Evolutionary conservation across 2,329 filamentous ascomycete genomes (phyloP), one percentile per base, ranked within the genome.

Genomic region (Aspergillus sp.): DNA sequence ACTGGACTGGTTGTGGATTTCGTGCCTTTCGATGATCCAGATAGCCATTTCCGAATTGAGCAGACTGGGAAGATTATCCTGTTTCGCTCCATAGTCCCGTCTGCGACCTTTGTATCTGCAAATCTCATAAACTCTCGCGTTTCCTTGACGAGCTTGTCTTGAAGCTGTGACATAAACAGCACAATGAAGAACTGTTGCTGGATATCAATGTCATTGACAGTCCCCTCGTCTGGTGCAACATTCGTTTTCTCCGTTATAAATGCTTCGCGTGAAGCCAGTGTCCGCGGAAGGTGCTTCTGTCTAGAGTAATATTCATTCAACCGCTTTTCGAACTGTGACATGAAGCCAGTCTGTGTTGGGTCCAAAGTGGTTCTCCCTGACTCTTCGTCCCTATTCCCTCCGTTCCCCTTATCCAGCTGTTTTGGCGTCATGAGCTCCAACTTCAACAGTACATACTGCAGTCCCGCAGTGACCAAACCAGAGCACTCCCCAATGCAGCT

Each of bases 41-140:
- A 65, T 0, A 70, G 41, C 86, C 88, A 90, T 70, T 89, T 88
- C 59, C 77, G 81, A 45, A 90, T 66, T 1, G 86, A 82, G 45
- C 78, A 75, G 1, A 83, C 83, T 0, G 89, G 89, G 12, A 85
- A 73, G 19, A 91, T 85, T 8, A 91, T 62, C 17, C 82, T 80
- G 31, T 79, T 86, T 60, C 80, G 84, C 40, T 79, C 76, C 75
- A 89, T 84, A 14, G 84, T 87, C 1, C 88, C 88, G 65, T 88
- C 84, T 7, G 78, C 78, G 5, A 84, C 78, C 60, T 85, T 86
- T 7, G 76, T 72, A 60, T 91, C 87, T 3, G 86, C 87, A 63
- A 86, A 90, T n/a, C 79, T 74, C 8, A 89, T 84, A 17, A 91
- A 77, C 6, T 84, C 80, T 23, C 85, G 75, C 2, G 89, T 82